Conservation (phyloP, 768 basidiomycete species). For the Tephrocybe sp. region DNA sequence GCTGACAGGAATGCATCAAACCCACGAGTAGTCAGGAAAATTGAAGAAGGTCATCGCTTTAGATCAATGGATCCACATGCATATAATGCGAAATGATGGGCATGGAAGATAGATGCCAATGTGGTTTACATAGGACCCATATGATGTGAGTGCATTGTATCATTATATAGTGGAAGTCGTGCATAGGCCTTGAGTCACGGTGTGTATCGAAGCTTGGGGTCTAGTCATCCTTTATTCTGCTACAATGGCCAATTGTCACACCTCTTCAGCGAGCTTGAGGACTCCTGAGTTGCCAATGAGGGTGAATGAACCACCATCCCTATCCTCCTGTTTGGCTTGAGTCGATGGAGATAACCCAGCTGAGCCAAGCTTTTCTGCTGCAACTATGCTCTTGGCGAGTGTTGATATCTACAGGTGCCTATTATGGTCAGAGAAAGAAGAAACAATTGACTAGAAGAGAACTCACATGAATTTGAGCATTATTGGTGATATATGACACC, state of each 20-base stretch:
- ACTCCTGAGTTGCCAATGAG: conserved; percentile 58
- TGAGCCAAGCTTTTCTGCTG: conserved; percentile 57
- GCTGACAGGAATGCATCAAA: too few species aligned
- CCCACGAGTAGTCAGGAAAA: too few species aligned
- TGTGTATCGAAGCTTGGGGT: too few species aligned
- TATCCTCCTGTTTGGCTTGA: conserved; percentile 39
- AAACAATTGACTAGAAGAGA: background rate
- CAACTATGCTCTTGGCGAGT: conserved; percentile 53
- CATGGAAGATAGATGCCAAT: too few species aligned
- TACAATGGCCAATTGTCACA: background rate
- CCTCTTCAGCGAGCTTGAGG: conserved; percentile 31
- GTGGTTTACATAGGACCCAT: too few species aligned
- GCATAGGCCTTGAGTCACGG: too few species aligned
- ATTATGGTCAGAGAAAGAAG: background rate
- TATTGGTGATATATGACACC: conserved; percentile 37
- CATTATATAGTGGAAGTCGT: too few species aligned
- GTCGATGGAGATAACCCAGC: conserved; percentile 43
- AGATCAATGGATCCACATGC: too few species aligned
- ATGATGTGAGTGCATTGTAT: too few species aligned
- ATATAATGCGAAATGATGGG: too few species aligned
- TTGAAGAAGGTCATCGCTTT: too few species aligned
- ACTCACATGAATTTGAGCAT: conserved; percentile 46
- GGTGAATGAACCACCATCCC: conserved; percentile 44
- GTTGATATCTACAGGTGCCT: conserved; percentile 39
- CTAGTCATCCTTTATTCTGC: too few species aligned